Conservation (phyloP, 441 rosid species). For the Erodium moschatum region DNA sequence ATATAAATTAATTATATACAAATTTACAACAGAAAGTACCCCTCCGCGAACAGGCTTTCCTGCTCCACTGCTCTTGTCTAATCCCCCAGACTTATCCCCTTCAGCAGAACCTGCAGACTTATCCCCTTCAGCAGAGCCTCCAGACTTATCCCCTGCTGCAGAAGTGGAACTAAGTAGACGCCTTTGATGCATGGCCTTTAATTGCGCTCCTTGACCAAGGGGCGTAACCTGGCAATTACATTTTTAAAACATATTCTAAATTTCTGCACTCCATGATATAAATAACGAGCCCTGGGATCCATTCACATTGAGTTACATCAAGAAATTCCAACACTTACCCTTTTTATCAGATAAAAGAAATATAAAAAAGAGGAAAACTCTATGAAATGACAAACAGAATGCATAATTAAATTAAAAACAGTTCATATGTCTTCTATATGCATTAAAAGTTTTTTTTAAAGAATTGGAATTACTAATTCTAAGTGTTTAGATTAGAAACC, state of each 20-base stretch:
- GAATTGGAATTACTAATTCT: not conserved
- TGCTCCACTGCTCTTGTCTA: conserved; percentile 37
- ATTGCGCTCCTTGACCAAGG: not conserved
- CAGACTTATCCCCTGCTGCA: not conserved
- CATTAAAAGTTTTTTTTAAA: not conserved
- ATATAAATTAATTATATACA: not conserved
- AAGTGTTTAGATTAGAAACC: not conserved
- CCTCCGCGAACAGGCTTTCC: conserved; percentile 87
- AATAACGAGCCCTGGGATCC: not conserved
- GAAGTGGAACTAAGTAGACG: conserved; percentile 2
- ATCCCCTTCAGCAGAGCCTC: conserved; percentile 23
- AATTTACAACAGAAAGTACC: conserved; percentile 33
- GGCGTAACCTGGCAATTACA: not conserved
- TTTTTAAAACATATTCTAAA: not conserved
- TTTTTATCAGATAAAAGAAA: not conserved
- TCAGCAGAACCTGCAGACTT: conserved; percentile 11
- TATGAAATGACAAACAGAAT: no score
- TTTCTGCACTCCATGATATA: not conserved
- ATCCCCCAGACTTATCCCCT: conserved; percentile 43
- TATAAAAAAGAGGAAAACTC: no score
- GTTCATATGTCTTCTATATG: not conserved
- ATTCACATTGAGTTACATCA: not conserved
- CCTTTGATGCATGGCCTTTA: not conserved
- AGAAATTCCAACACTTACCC: not conserved
- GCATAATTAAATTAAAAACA: no score